Evolutionary conservation across 2,329 filamentous ascomycete species (phyloP).

Genomic region (Colletotrichum gigasporum): DNA sequence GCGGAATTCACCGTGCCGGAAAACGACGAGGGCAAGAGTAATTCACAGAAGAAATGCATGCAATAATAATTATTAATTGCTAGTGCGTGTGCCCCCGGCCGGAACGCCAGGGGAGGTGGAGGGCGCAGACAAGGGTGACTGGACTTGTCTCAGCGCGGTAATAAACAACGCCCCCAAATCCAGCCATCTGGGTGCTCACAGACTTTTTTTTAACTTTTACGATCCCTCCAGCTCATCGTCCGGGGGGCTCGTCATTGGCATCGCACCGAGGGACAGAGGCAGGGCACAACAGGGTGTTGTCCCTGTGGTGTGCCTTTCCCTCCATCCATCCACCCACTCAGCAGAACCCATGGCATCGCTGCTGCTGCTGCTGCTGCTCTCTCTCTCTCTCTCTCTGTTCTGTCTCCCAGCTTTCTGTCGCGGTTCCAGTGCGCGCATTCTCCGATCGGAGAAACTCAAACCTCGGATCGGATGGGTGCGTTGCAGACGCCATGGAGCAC

Average conservation of each 20-base stretch:
- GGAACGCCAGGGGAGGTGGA: slow-evolving; percentile 20
- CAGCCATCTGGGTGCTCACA: slow-evolving; percentile 31
- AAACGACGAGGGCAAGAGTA: neutral
- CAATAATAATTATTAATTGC: slow-evolving; percentile 12
- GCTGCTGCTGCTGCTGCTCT: neutral
- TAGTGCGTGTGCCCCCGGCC: slow-evolving; percentile 12
- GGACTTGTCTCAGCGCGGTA: slow-evolving; percentile 30
- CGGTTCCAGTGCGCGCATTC: neutral
- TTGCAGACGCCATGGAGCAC: neutral
- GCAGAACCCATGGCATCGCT: neutral
- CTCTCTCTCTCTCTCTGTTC: neutral
- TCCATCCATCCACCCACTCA: neutral
- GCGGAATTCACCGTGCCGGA: slow-evolving; percentile 2
- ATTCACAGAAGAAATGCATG: slow-evolving; percentile 22
- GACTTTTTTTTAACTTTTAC: slow-evolving; percentile 31
- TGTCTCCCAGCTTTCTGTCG: neutral
- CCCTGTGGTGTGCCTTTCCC: neutral
- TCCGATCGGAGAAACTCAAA: slow-evolving; percentile 27
- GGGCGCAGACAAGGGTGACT: slow-evolving; percentile 12
- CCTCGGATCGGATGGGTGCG: neutral
- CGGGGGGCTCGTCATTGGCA: slow-evolving; percentile 26
- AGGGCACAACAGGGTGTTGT: neutral
- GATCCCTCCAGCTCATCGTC: slow-evolving; percentile 31
- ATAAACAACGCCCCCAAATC: slow-evolving; percentile 33
- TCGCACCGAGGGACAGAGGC: neutral